phyloP scores from a whole-genome alignment of 805 yeast genomes.

The Myxozyma sirexii region DNA sequence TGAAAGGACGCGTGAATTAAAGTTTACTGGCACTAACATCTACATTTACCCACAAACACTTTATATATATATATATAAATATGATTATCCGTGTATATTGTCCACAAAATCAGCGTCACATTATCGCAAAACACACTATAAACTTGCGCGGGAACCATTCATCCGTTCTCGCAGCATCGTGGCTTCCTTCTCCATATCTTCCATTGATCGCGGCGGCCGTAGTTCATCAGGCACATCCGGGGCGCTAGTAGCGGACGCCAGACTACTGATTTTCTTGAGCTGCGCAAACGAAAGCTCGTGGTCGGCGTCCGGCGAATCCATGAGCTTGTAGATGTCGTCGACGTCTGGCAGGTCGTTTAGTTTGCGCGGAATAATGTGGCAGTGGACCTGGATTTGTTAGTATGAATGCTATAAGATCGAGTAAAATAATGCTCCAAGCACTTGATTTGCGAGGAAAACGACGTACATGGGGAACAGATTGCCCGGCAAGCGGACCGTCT shows the following conservation, averaged over 20 bases:
- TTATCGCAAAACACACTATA: too few relatives aligned
- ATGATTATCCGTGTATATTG: too few relatives aligned
- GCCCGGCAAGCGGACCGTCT: conserved; percentile 96
- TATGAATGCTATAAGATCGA: too few relatives aligned
- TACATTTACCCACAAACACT: too few relatives aligned
- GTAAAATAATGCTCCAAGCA: too few relatives aligned
- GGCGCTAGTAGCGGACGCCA: conserved; percentile 37
- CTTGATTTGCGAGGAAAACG: neutral
- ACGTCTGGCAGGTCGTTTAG: conserved; percentile 61
- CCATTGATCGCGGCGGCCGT: conserved; percentile 58
- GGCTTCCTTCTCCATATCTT: conserved; percentile 77
- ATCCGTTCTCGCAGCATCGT: conserved; percentile 15
- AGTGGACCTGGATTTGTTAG: conserved; percentile 52
- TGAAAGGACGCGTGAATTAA: neutral
- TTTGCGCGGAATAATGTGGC: conserved; percentile 87
- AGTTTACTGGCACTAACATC: too few relatives aligned
- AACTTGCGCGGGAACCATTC: neutral
- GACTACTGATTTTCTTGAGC: conserved; percentile 31
- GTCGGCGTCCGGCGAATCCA: conserved; percentile 61
- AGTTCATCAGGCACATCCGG: conserved; percentile 50
- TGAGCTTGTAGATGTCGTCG: conserved; percentile 69
- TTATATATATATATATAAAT: too few relatives aligned
- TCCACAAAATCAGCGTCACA: too few relatives aligned
- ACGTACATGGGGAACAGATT: conserved; percentile 82
- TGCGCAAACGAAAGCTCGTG: conserved; percentile 34